These are phyloP conservation scores for Lotmaria passim DNA, from an alignment of 208 protist genomes.

Conservation along the genomic window DNA sequence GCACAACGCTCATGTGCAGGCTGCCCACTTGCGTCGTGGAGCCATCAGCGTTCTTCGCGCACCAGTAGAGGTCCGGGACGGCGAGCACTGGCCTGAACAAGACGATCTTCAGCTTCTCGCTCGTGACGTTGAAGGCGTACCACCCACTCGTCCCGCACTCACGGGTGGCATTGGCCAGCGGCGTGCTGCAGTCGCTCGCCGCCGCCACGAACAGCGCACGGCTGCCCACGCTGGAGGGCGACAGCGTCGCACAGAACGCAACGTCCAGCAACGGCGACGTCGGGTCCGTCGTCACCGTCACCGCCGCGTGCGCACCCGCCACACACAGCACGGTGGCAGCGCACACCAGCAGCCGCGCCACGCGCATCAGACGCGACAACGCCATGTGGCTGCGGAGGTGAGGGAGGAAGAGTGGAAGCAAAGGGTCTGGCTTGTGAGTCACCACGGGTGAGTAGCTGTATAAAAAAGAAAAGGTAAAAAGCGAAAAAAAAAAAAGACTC, in stretches of 20 bases:
- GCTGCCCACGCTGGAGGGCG: conserved; percentile 35
- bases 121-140: conserved; percentile 56
- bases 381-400: no score
- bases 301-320: no score
- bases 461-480: no score
- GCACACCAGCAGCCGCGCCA: neutral
- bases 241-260: neutral
- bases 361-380: neutral
- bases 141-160: conserved; percentile 31
- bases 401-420: no score
- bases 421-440: no score
- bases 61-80: conserved; percentile 60
- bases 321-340: neutral
- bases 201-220: conserved; percentile 52
- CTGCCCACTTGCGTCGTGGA: conserved; percentile 19
- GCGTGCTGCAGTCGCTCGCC: conserved; percentile 20
- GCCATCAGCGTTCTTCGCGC: conserved; percentile 35
- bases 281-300: no score
- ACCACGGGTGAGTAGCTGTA: no score
- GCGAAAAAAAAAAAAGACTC: no score
- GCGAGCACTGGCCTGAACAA: conserved; percentile 18
- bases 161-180: conserved; percentile 20
- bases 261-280: neutral
- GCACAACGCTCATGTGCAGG: conserved; percentile 45
- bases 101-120: conserved; percentile 27